Conservation (phyloP, 805 yeast species). For the Kazachstania bromeliacearum region DNA sequence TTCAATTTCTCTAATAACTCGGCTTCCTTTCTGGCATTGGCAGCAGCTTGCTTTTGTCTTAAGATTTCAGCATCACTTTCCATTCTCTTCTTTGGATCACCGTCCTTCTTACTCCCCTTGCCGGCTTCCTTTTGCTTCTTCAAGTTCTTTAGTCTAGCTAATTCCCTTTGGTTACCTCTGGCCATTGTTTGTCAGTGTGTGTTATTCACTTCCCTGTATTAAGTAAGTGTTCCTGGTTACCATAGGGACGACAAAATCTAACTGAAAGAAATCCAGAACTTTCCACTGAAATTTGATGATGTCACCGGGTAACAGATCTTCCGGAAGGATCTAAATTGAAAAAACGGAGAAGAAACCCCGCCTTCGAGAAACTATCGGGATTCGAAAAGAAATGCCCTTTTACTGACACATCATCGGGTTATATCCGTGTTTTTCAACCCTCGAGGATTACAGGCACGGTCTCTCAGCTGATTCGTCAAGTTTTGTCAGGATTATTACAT, state of each 20-base stretch:
- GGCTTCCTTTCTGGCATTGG: conserved; percentile 29
- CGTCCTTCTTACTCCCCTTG: conserved; percentile 54
- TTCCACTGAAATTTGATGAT: no score
- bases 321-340: no score
- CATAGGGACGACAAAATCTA: background rate
- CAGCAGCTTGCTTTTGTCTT: conserved; percentile 75
- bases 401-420: no score
- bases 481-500: no score
- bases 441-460: no score
- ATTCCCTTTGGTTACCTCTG: conserved; percentile 93
- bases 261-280: background rate
- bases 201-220: background rate
- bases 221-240: background rate
- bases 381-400: no score
- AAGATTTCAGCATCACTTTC: conserved; percentile 85
- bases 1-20: conserved; percentile 21
- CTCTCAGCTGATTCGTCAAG: no score
- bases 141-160: conserved; percentile 78
- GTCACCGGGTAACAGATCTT: no score
- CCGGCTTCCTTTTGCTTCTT: conserved; percentile 66
- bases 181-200: conserved; percentile 49
- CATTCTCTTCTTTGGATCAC: conserved; percentile 79
- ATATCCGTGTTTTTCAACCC: no score
- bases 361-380: no score
- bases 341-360: no score